Evolutionary conservation across 2,329 filamentous ascomycete species (phyloP), one percentile per base, ranked within the genome.

Genomic region (Exophiala lecanii-corni): DNA sequence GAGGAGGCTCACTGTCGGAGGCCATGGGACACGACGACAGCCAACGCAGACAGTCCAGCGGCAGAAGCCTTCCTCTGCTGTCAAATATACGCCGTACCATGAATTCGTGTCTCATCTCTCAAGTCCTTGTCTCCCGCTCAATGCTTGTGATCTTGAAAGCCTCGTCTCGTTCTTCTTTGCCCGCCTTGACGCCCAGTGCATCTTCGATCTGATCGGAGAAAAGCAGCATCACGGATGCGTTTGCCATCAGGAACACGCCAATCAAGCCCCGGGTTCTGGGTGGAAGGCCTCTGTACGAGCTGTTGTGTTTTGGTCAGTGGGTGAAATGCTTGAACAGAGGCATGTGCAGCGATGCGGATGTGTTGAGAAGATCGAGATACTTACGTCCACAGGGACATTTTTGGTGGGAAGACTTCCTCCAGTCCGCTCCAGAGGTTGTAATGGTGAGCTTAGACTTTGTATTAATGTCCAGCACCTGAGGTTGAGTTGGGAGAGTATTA

Each of bases 151-250:
- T 34, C 36, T 48, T 45, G 32, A 51, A 39, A 13, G 47, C 34
- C 36, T 45, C 41, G 25, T 44, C 26, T 30, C 43, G 33, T 9
- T 51, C 48, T 17, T 51, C 37, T 6, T 43, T 28, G 13, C 43
- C 43, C 5, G 52, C 30, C 15, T 50, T 39, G 9, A 57, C 16
- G 4, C 53, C 53, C 16, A 57, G 34, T 10, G 47, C 43, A 12
- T 38, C 47, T 44, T 57, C 55, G 19, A 55, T 51, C 35, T 57
- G 46, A 28, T 55, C 53, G 7, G 50, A 53, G 36, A 56, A 55
- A 9, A 50, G 16, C 9, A 57, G 43, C 39, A 51, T 54, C 12
- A 49, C 44, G 6, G 38, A 42, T 6, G 55, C 55, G 25, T 56
- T 57, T 10, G 45, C 32, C 45, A 57, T 57, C 2, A 57, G 36